Base-by-base conservation (phyloP, 495 filamentous ascomycete genomes). In the Aspergillus asperescens region DNA sequence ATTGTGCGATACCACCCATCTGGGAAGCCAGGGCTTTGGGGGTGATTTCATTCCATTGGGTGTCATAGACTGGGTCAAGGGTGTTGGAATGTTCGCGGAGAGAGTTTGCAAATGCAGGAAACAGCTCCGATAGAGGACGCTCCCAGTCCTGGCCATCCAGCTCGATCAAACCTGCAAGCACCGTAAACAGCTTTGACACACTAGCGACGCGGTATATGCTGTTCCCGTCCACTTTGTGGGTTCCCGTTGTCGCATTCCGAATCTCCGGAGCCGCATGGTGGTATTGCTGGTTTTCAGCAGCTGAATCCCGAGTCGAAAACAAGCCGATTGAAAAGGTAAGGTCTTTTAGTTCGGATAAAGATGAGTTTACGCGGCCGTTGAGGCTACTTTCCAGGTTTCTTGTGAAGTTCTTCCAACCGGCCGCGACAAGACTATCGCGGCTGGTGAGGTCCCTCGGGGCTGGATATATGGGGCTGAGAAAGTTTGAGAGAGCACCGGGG, bases 201-300 rank as follows among this genome's bases (percentile, higher is more conserved):
- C 77, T 81, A 7, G 73, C 78, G 7, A 80, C 55, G 9, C 73
- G 68, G 55, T 78, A 81, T 16, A 82, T 68, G 4, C 68, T 75
- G 42, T 79, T 57, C 6, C 58, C 67, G 54, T 75, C 67, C 16
- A 81, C 69, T 38, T 64, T 66, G 3, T 62, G 62, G n/a, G 61
- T 63, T 1, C 74, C 75, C 3, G 66, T 38, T 12, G 67, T 31
- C 6, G 57, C 42, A 5, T 52, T 57, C 1, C 18, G 35, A 15
- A 53, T 35, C 35, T 57, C 55, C 15, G 56, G 48, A 10, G 55
- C 19, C 4, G 59, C 55, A 42, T 65, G 50, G 38, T 67, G 64
- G 22, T 57, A 74, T 57, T 77, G 74, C 3, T 75, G 57, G 7
- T 35, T 51, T 20, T 54, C 25, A 20, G 72, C 69, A 10, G 42